phyloP scores from a whole-genome alignment of 2,329 filamentous ascomycete species.

The Erysiphe neolycopersici region DNA sequence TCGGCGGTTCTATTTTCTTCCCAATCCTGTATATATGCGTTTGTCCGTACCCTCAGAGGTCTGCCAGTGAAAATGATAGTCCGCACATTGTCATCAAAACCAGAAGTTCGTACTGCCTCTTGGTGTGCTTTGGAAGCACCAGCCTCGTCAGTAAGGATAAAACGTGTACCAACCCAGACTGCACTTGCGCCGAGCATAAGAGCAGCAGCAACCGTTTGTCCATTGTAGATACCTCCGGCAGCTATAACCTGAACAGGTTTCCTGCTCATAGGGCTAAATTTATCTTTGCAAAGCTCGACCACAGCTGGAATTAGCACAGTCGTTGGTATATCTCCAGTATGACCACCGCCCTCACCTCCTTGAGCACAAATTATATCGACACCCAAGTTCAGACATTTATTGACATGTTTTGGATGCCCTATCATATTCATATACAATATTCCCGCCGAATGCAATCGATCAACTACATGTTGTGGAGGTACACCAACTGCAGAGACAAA shows the following conservation, averaged over 20 bases:
- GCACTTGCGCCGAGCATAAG: conserved; percentile 79
- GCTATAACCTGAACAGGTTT: conserved; percentile 75
- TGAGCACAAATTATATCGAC: conserved; percentile 96
- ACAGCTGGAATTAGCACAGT: conserved; percentile 74
- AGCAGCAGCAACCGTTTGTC: conserved; percentile 65
- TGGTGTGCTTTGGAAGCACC: conserved; percentile 85
- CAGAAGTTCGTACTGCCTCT: conserved; percentile 73
- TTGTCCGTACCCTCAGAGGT: conserved; percentile 76
- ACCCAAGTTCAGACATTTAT: conserved; percentile 80
- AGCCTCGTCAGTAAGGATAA: conserved; percentile 82
- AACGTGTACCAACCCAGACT: conserved; percentile 93
- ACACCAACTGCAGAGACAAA: conserved; percentile 96
- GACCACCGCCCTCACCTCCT: conserved; percentile 88
- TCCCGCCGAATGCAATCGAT: conserved; percentile 64
- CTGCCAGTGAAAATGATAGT: conserved; percentile 98
- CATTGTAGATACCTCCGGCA: conserved; percentile 83
- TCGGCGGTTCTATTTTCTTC: conserved; percentile 72
- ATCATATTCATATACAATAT: conserved; percentile 99
- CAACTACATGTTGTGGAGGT: conserved; percentile 67
- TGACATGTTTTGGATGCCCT: conserved; percentile 94
- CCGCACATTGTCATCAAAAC: conserved; percentile 86
- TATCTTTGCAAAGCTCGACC: conserved; percentile 50
- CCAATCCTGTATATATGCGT: conserved; percentile 88
- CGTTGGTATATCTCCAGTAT: conserved; percentile 85
- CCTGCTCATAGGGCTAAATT: conserved; percentile 70